Evolutionary conservation across 2,329 filamentous ascomycete genomes (phyloP).

Genomic region (Huntiella bhutanensis): DNA sequence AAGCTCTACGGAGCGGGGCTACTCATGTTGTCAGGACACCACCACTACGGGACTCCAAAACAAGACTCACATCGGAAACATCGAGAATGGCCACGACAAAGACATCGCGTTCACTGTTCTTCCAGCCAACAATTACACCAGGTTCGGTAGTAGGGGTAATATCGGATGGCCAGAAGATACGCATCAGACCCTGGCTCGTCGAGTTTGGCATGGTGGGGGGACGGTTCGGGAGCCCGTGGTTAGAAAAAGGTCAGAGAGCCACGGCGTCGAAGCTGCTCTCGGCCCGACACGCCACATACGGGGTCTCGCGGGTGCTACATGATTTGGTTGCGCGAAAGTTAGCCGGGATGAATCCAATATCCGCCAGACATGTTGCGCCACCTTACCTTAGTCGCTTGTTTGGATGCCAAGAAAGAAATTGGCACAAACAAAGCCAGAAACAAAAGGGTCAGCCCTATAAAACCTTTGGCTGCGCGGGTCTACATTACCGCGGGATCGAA

Average conservation of each 20-base stretch:
- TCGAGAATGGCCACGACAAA: slow-evolving; percentile 80
- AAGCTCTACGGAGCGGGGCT: slow-evolving; percentile 68
- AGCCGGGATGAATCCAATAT: no score
- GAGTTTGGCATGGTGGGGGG: slow-evolving; percentile 34
- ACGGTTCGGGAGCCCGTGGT: slow-evolving; percentile 14
- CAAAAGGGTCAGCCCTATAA: slow-evolving; percentile 52
- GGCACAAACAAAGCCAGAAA: slow-evolving; percentile 76
- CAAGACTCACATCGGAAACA: slow-evolving; percentile 58
- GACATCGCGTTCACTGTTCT: slow-evolving; percentile 77
- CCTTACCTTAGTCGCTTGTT: slow-evolving; percentile 62
- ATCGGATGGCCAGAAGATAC: slow-evolving; percentile 95
- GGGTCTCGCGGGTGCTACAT: slow-evolving; percentile 62
- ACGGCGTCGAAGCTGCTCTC: slow-evolving; percentile 82
- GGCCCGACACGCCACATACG: slow-evolving; percentile 69
- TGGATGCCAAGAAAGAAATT: slow-evolving; percentile 60
- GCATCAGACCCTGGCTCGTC: slow-evolving; percentile 76
- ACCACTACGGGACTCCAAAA: background rate
- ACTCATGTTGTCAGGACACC: slow-evolving; percentile 1
- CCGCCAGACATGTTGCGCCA: background rate
- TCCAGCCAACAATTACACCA: slow-evolving; percentile 86
- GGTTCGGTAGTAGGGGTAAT: slow-evolving; percentile 50
- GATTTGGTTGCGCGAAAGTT: background rate
- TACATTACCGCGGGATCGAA: background rate
- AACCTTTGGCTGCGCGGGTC: slow-evolving; percentile 11
- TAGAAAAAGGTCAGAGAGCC: slow-evolving; percentile 58